Conservation (phyloP, 2,329 filamentous ascomycete genomes). For the Colletotrichum cereale region DNA sequence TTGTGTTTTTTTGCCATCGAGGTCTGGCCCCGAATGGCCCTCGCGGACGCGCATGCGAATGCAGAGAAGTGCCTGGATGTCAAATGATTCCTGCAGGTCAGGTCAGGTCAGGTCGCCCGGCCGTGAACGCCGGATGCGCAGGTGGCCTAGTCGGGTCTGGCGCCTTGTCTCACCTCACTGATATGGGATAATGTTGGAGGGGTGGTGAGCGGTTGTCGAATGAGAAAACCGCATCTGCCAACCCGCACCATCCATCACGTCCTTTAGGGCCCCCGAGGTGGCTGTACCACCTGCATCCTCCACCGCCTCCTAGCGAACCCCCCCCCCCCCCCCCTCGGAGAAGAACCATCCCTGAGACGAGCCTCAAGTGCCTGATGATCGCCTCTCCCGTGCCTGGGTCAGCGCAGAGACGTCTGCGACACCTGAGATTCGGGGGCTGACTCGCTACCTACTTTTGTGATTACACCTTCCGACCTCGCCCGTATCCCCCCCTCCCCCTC, state of each 20-base stretch:
- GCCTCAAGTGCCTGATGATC: slow-evolving; percentile 40
- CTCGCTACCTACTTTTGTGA: slow-evolving; percentile 20
- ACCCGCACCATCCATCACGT: slow-evolving; percentile 33
- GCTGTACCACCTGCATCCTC: slow-evolving; percentile 36
- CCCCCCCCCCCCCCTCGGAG: background rate
- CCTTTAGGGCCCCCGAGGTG: slow-evolving; percentile 28
- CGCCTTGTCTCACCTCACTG: slow-evolving; percentile 41
- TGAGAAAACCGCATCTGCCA: slow-evolving; percentile 36
- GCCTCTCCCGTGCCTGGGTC: slow-evolving; percentile 37
- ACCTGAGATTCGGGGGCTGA: slow-evolving; percentile 21
- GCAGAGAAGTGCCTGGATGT: slow-evolving; percentile 22
- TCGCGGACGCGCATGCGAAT: background rate
- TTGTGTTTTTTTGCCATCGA: slow-evolving; percentile 1
- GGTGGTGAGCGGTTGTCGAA: slow-evolving; percentile 24
- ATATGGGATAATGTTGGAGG: slow-evolving; percentile 23
- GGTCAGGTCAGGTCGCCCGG: slow-evolving; percentile 24
- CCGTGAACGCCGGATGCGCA: slow-evolving; percentile 23
- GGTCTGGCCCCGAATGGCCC: slow-evolving; percentile 11
- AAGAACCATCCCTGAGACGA: slow-evolving; percentile 35
- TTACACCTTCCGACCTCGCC: slow-evolving; percentile 27
- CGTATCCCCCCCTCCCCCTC: no score
- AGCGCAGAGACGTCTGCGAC: slow-evolving; percentile 28
- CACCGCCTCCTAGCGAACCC: slow-evolving; percentile 33
- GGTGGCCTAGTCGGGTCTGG: slow-evolving; percentile 35
- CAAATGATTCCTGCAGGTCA: slow-evolving; percentile 34